Evolutionary conservation across 176 grass and related monocot genomes (phyloP), one percentile per base, ranked within the genome.

Genomic region (Eleusine coracana): DNA sequence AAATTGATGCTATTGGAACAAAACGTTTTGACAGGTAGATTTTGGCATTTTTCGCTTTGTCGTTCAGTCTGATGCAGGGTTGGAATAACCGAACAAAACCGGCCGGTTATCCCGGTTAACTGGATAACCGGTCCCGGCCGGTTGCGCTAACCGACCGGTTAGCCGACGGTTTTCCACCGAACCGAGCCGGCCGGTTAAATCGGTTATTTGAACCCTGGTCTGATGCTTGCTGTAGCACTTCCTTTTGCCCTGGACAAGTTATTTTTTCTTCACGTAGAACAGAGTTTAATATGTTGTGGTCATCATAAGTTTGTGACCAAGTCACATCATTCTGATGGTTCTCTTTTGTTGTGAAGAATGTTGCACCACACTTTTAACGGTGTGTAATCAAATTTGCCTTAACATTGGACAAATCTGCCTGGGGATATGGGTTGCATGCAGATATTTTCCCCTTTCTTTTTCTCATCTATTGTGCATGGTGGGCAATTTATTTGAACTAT

Each of bases 1-100:
- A 93, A 84, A 92, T 96, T 58, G 91, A 96, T 85, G 94, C 94
- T 38, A 96, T 96, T 80, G 94, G 94, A 75, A 91, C 91, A 28
- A 96, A 96, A 64, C 88, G 88, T 79, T 96, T 93, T 77, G 88
- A 91, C 73, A 93, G 88, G 94, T 96, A 71, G 18, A 4, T 28
- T 71, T 78, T 49, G 15, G 10, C 23, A 61, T 27, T 61, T 23
- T 59, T 59, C 5, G 54, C 11, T 73, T 54, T 36, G 14, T 63
- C 12, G 25, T 71, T 21, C 44, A 64, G 13, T 16, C 8, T 68
- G 59, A 54, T 80, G 20, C 66, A n/a, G n/a, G n/a, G n/a, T n/a
- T n/a, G n/a, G n/a, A n/a, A n/a, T n/a, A n/a, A n/a, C n/a, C n/a
- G n/a, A n/a, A n/a, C n/a, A n/a, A n/a, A n/a, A n/a, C n/a, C n/a